Evolutionary conservation across 1,284 basidiomycete genomes (phyloP).

Genomic region (Cystobasidiaceae sp.): DNA sequence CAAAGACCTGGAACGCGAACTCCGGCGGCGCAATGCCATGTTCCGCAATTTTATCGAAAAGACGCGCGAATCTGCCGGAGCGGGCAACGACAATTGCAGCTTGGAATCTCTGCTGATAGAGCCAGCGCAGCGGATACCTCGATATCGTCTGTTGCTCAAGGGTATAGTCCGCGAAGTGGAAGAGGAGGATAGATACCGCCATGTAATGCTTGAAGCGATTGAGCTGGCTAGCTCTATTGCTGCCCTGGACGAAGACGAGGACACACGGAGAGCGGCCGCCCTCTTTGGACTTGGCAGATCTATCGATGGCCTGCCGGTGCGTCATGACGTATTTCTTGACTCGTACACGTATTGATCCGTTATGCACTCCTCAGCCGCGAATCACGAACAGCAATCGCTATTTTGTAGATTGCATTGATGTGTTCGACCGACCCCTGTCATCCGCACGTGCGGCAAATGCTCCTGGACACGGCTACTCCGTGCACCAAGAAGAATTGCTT

Average conservation of each 20-base stretch:
- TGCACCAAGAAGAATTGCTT: slow-evolving; percentile 55
- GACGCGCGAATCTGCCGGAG: slow-evolving; percentile 10
- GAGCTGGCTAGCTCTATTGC: slow-evolving; percentile 87
- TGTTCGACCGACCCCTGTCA: slow-evolving; percentile 64
- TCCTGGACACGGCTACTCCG: slow-evolving; percentile 29
- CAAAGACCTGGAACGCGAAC: slow-evolving; percentile 9
- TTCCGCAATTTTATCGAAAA: slow-evolving; percentile 28
- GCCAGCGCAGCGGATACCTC: slow-evolving; percentile 96
- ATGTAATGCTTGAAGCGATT: slow-evolving; percentile 76
- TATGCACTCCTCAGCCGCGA: slow-evolving; percentile 52
- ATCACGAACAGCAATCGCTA: slow-evolving; percentile 78
- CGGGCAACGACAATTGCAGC: slow-evolving; percentile 49
- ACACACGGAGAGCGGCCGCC: slow-evolving; percentile 80
- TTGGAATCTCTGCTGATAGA: slow-evolving; percentile 94
- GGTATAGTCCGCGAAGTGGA: slow-evolving; percentile 79
- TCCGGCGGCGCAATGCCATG: slow-evolving; percentile 10
- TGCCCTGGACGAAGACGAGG: slow-evolving; percentile 82
- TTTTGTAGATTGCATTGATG: slow-evolving; percentile 90
- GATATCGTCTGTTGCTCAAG: slow-evolving; percentile 90
- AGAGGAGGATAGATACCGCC: slow-evolving; percentile 67
- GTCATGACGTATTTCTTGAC: slow-evolving; percentile 34
- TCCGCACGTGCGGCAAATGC: slow-evolving; percentile 48
- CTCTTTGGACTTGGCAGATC: slow-evolving; percentile 79
- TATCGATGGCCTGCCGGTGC: slow-evolving; percentile 79
- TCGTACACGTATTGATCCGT: neutral